phyloP scores from a whole-genome alignment of 345 rosid genomes.

The Heritiera littoralis region DNA sequence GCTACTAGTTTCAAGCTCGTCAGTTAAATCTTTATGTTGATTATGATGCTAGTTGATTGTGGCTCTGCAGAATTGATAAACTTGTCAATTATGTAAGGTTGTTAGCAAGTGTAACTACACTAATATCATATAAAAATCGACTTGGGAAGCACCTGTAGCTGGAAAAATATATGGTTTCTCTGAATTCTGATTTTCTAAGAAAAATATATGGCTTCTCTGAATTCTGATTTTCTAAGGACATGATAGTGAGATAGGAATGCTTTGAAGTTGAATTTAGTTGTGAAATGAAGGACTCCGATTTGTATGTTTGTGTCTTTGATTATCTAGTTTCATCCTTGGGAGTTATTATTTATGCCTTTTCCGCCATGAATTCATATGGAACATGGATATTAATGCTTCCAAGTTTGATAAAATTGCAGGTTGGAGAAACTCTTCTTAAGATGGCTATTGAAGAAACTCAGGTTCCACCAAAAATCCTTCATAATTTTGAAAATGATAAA shows the following conservation, averaged over 20 bases:
- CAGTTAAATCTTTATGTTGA: not conserved
- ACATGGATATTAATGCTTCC: slow-evolving; percentile 17
- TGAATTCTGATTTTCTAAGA: too few relatives aligned
- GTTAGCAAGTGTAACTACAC: not conserved
- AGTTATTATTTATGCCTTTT: not conserved
- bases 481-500: slow-evolving; percentile 23
- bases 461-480: slow-evolving; percentile 30
- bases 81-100: not conserved
- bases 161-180: not conserved
- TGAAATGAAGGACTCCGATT: not conserved
- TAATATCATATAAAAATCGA: not conserved
- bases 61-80: not conserved
- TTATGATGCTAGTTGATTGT: not conserved
- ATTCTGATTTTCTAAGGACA: not conserved
- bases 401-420: slow-evolving; percentile 46
- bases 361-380: not conserved
- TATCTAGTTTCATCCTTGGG: slow-evolving; percentile 15
- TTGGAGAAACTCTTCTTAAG: slow-evolving; percentile 87
- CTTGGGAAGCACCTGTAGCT: not conserved
- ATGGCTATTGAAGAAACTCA: slow-evolving; percentile 52
- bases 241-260: not conserved
- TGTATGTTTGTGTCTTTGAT: not conserved
- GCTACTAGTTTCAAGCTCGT: not conserved
- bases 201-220: not conserved
- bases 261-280: not conserved